Conservation (phyloP, 169 alveolate species). For the Cryptosporidium andersoni region DNA sequence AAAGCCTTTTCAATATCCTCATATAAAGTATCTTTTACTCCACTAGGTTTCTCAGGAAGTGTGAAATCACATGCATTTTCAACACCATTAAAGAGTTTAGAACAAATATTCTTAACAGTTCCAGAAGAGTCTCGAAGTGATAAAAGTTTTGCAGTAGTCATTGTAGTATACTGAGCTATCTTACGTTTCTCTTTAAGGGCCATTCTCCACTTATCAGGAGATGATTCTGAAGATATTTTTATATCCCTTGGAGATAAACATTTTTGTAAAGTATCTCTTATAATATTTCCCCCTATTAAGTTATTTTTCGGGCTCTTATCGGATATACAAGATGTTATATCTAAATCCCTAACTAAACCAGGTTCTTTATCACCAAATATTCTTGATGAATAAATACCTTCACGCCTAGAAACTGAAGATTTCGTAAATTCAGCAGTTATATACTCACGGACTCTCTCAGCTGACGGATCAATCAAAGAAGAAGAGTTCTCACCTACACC, state of each 20-base stretch:
- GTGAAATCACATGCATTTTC: constrained; percentile 16
- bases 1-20: constrained; percentile 35
- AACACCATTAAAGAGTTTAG: constrained; percentile 13
- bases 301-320: neutral
- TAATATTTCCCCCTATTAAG: constrained; percentile 1
- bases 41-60: constrained; percentile 44
- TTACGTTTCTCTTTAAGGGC: constrained; percentile 56
- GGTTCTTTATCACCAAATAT: constrained; percentile 12
- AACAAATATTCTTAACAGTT: constrained; percentile 4
- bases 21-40: constrained; percentile 13
- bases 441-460: constrained; percentile 59
- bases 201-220: constrained; percentile 10
- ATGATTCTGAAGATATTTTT: too few relatives aligned
- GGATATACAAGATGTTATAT: too few relatives aligned
- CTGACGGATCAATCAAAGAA: constrained; percentile 53
- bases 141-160: constrained; percentile 20
- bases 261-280: constrained; percentile 6
- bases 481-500: constrained; percentile 66
- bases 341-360: neutral
- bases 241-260: too few relatives aligned
- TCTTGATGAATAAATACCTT: constrained; percentile 51
- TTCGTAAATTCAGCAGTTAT: constrained; percentile 69
- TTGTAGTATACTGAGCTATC: constrained; percentile 51
- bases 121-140: constrained; percentile 53
- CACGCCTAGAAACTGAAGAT: constrained; percentile 64